Conservation (phyloP, 345 rosid genomes). For the Eucalyptus cladocalyx region DNA sequence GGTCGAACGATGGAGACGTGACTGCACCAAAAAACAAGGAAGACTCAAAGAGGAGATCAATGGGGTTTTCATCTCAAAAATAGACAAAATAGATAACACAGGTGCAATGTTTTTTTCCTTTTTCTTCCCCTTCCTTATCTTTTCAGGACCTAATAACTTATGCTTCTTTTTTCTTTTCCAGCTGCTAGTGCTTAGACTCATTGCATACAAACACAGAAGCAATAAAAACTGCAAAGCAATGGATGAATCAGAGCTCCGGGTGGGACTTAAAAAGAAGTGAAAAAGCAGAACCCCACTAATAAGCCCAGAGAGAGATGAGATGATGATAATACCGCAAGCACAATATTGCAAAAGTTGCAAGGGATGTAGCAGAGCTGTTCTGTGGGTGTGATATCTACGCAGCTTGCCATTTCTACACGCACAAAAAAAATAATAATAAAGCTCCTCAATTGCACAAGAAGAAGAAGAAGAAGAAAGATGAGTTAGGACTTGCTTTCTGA, state of each 20-base stretch:
- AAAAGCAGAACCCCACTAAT: not conserved
- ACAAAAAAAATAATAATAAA: not conserved
- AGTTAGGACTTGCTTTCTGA: not conserved
- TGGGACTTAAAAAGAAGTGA: not conserved
- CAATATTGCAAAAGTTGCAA: slow-evolving; percentile 96
- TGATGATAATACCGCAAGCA: slow-evolving; percentile 71
- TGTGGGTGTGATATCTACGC: slow-evolving; percentile 15
- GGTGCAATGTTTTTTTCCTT: not conserved
- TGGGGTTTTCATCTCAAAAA: not conserved
- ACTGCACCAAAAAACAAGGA: slow-evolving; percentile 12
- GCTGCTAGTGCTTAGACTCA: not conserved
- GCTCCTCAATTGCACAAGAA: not conserved
- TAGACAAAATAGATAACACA: not conserved
- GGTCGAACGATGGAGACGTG: slow-evolving; percentile 39
- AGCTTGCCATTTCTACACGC: slow-evolving; percentile 17
- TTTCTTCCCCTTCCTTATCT: not conserved
- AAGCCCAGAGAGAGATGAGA: not conserved
- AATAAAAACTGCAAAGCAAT: not conserved
- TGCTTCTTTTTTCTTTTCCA: not conserved
- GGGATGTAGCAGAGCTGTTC: slow-evolving; percentile 99
- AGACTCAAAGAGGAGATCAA: not conserved
- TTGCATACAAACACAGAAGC: not conserved
- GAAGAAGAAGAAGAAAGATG: not conserved
- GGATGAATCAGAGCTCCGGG: not conserved
- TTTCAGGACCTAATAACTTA: not conserved